Evolutionary conservation across 352 stramenopile species (phyloP).

Genomic region (Phytophthora litchii): DNA sequence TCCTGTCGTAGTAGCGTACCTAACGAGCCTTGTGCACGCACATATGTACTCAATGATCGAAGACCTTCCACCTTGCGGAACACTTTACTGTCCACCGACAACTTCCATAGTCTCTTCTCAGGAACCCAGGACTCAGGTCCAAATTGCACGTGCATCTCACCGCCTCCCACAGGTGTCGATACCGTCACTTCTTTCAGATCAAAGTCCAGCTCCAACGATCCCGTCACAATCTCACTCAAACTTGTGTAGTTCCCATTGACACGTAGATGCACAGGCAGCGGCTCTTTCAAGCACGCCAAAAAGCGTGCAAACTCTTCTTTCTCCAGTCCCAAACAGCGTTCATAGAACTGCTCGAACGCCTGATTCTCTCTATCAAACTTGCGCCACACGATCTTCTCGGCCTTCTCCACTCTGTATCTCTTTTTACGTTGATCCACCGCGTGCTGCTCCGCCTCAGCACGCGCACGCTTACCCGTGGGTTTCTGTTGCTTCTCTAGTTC

Average conservation of each 20-base stretch:
- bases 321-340: slow-evolving; percentile 66
- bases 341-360: slow-evolving; percentile 87
- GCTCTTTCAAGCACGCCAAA: slow-evolving; percentile 72
- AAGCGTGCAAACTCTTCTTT: slow-evolving; percentile 85
- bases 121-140: slow-evolving; percentile 69
- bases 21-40: slow-evolving; percentile 88
- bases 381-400: slow-evolving; percentile 88
- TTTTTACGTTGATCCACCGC: slow-evolving; percentile 62
- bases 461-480: slow-evolving; percentile 49
- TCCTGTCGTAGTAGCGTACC: slow-evolving; percentile 95
- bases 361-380: slow-evolving; percentile 87
- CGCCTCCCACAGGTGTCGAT: slow-evolving; percentile 56
- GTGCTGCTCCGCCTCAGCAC: slow-evolving; percentile 62
- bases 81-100: slow-evolving; percentile 74
- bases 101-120: slow-evolving; percentile 76
- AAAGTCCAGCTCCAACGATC: slow-evolving; percentile 75
- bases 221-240: slow-evolving; percentile 81
- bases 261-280: slow-evolving; percentile 85
- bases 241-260: slow-evolving; percentile 87
- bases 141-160: slow-evolving; percentile 61
- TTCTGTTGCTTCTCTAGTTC: slow-evolving; percentile 41
- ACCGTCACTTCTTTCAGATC: slow-evolving; percentile 60
- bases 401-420: slow-evolving; percentile 64
- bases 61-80: slow-evolving; percentile 90
- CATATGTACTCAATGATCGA: slow-evolving; percentile 91